A percentile compares a stretch with the other conserved stretches of the same genome.
Evolutionary conservation across 139 green algal species (phyloP).

Genomic region (Volvox africanus): DNA sequence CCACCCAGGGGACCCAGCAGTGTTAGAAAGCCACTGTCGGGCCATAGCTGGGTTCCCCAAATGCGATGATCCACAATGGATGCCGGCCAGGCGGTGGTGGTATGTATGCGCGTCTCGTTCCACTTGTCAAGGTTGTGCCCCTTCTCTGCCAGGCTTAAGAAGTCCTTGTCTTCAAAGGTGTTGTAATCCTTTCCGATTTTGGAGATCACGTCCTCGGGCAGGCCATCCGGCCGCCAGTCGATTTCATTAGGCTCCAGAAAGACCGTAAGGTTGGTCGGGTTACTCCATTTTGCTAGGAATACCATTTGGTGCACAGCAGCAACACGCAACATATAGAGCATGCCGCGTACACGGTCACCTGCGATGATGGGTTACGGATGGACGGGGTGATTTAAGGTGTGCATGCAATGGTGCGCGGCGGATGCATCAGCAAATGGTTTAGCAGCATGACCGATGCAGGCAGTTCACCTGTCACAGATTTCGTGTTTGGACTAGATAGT

Average conservation of each 20-base stretch:
- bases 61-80: slow-evolving; percentile 1
- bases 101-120: neutral
- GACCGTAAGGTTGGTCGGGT: neutral
- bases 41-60: neutral
- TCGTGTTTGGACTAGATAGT: too few species aligned
- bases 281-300: neutral
- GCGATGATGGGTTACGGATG: too few species aligned
- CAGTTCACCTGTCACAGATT: too few species aligned
- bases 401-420: too few species aligned
- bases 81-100: neutral
- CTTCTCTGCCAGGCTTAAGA: neutral
- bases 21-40: neutral
- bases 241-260: neutral
- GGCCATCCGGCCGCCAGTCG: neutral
- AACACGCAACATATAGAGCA: neutral
- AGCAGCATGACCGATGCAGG: too few species aligned
- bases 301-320: neutral
- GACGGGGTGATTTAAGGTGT: too few species aligned
- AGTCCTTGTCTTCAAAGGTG: neutral
- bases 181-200: neutral
- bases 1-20: neutral
- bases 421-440: too few species aligned
- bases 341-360: neutral
- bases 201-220: neutral
- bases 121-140: neutral